Base-by-base conservation (phyloP, 495 filamentous ascomycete genomes). In the Aspergillus baeticus region DNA sequence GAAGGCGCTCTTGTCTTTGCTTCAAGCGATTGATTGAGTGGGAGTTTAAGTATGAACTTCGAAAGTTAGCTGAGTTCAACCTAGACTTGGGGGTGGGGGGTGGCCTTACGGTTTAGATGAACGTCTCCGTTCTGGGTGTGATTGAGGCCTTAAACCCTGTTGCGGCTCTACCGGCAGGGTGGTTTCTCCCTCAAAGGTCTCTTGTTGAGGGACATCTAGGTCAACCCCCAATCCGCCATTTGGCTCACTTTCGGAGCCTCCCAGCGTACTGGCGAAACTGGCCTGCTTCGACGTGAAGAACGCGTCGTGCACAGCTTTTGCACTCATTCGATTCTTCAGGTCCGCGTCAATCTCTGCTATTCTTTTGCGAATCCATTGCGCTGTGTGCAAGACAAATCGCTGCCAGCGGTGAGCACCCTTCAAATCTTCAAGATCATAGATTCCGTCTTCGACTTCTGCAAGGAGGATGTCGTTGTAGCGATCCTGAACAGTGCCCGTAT, bases 281-380 rank as follows among this genome's bases (percentile, higher is more conserved):
- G 51, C 50, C 3, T 18, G n/a, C 21, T 56, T 54, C 5, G 57
- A 10, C 3, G 11, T 43, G 0, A 65, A 55, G 8, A 45, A 59
- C 7, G 43, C 55, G 4, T 66, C 59, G 14, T 47, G 58, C 1
- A 75, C 51, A 23, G 66, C 60, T 29, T 67, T 59, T 10, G 62
- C 44, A 26, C 48, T 58, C 20, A 59, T 59, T 23, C 66, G 68
- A 8, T 29, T 10, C 26, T 57, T 44, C 5, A 70, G 17, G 13
- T 61, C 59, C 4, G 50, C 39, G 33, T 60, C 43, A 36, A 78
- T 68, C 35, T 78, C 73, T 17, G 63, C 63, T 44, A 57, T 63
- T n/a, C 73, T 58, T 34, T 51, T 63, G 39, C 62, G 65, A 17
- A 75, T 46, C 63, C 74, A 78, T 17, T 70, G 65, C 2, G 63